Base-by-base conservation (phyloP, 2,329 filamentous ascomycete genomes). In the Drechslerella stenobrocha region DNA sequence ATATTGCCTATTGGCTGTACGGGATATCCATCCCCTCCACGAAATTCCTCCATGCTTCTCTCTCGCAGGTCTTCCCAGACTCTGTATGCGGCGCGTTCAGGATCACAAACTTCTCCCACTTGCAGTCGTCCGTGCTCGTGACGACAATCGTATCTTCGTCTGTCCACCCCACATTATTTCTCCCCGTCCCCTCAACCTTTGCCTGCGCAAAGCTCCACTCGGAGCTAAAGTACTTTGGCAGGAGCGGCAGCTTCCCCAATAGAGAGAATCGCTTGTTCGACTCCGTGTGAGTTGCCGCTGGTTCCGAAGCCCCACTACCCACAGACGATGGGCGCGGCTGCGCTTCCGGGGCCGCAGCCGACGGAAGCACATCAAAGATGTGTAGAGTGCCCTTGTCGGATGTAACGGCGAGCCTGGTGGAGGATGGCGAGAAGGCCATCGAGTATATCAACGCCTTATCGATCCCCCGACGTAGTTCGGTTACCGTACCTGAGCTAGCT, bases 371-470 rank as follows among this genome's bases (percentile, higher is more conserved):
- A 74, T 97, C 90, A 75, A 96, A 98, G 34, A 98, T 83, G 77
- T 98, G 93, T 8, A 98, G 81, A 0, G 91, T 98, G 3, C 89
- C 91, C 77, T 97, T 98, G 80, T 98, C 93, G 0, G 91, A 96
- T 0, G 92, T 97, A 69, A 90, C 92, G 23, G 93, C 93, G 8
- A 97, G 81, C 74, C 90, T 82, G 42, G 82, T 83, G 52, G 87
- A 88, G 0, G 86, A 86, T 0, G 91, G 91, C 18, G 89, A 95
- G 76, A 98, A 93, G 8, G 87, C 87, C 8, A 98, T 80, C 1
- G 89, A 92, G 77, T 89, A 96, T 71, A 97, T 88, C 55, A 85
- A 85, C 13, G 93, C 91, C 32, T 85, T 87, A 74, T 98, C 93
- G 47, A 95, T 87, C 40, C 93, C 93, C 30, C 93, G 85, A 42